phyloP scores from a whole-genome alignment of 352 stramenopile genomes.

The Aphanomyces astaci region DNA sequence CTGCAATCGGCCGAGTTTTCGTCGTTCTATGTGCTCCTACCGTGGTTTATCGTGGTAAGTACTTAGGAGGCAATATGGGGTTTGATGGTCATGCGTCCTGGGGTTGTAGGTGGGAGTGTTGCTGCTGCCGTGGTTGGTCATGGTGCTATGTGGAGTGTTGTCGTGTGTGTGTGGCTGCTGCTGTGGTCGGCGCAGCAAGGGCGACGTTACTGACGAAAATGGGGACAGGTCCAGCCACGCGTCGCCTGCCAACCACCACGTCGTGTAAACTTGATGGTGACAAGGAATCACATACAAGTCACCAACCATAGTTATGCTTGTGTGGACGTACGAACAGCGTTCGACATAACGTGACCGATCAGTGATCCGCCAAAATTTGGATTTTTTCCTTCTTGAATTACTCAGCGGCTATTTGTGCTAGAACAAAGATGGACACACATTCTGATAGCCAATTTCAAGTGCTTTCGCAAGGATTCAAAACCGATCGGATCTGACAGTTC shows the following conservation, averaged over 20 bases:
- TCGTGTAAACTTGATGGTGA: neutral
- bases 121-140: constrained; percentile 17
- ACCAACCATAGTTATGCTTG: no score
- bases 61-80: neutral
- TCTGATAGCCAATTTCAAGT: no score
- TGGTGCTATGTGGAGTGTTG: constrained; percentile 10
- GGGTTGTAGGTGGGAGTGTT: constrained; percentile 14
- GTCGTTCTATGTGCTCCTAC: constrained; percentile 69
- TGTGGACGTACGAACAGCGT: no score
- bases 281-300: no score
- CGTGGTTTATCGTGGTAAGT: constrained; percentile 77
- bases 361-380: no score
- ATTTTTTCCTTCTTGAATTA: no score
- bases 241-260: neutral
- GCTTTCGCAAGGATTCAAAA: no score
- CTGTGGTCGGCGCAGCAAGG: neutral
- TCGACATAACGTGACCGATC: no score
- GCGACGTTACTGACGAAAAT: neutral
- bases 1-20: constrained; percentile 67
- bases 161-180: neutral
- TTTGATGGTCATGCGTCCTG: neutral
- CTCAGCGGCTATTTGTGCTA: no score
- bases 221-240: neutral
- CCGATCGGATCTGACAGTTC: no score
- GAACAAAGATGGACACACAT: no score